Conservation (phyloP, 2,329 filamentous ascomycete genomes). For the Hypocrella siamensis region DNA sequence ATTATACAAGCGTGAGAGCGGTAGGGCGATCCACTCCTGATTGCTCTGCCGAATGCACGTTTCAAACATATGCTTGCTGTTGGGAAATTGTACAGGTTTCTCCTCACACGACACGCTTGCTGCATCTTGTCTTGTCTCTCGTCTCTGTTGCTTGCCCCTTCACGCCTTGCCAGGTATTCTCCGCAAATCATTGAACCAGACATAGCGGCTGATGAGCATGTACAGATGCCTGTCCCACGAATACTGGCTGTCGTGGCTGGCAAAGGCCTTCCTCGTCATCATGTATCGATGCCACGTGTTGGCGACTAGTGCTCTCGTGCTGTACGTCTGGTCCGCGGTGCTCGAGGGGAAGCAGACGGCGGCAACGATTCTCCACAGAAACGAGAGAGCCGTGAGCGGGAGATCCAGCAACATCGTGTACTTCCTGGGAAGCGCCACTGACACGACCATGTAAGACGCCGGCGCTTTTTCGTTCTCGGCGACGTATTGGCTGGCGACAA, state of each 20-base stretch:
- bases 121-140: background rate
- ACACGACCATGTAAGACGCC: slow-evolving; percentile 19
- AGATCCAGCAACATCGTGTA: slow-evolving; percentile 22
- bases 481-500: slow-evolving; percentile 11
- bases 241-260: slow-evolving; percentile 21
- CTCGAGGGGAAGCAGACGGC: slow-evolving; percentile 7
- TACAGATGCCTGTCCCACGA: slow-evolving; percentile 24
- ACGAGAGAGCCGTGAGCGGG: slow-evolving; percentile 20
- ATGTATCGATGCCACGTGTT: slow-evolving; percentile 20
- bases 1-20: too few species aligned
- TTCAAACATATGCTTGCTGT: background rate
- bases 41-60: too few species aligned
- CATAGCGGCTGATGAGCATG: slow-evolving; percentile 21
- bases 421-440: slow-evolving; percentile 18
- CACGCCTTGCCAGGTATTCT: slow-evolving; percentile 3
- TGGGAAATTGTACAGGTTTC: background rate
- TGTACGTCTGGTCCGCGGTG: slow-evolving; percentile 4
- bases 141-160: background rate
- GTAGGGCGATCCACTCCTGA: too few species aligned
- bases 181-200: slow-evolving; percentile 20
- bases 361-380: slow-evolving; percentile 9
- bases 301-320: slow-evolving; percentile 16
- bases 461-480: slow-evolving; percentile 13
- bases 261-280: slow-evolving; percentile 19
- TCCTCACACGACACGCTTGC: background rate